Conservation (phyloP, 371 early-diverging fungal species). For the Lichtheimia hyalospora region DNA sequence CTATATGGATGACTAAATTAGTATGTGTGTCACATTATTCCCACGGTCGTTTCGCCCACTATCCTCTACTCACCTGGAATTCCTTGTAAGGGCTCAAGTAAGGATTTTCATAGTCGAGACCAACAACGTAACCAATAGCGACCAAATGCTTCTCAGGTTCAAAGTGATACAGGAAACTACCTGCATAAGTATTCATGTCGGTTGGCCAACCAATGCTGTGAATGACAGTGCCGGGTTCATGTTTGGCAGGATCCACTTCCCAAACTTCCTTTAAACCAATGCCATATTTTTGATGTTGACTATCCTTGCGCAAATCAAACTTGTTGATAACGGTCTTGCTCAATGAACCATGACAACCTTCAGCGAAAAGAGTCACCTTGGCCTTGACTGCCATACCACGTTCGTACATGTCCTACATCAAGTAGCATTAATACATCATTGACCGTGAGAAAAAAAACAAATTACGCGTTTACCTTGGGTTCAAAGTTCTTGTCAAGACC, state of each 20-base stretch:
- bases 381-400: conserved; percentile 96
- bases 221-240: conserved; percentile 81
- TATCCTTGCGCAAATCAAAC: conserved; percentile 85
- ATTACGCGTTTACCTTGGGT: conserved; percentile 64
- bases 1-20: conserved; percentile 33
- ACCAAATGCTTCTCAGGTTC: conserved; percentile 79
- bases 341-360: conserved; percentile 97
- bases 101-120: conserved; percentile 94
- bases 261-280: conserved; percentile 98
- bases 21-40: conserved; percentile 10
- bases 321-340: conserved; percentile 88
- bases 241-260: conserved; percentile 91
- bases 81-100: conserved; percentile 95
- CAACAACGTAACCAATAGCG: conserved; percentile 89
- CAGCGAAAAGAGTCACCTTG: conserved; percentile 94
- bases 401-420: conserved; percentile 77
- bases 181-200: conserved; percentile 89
- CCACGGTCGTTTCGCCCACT: conserved; percentile 11
- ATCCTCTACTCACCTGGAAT: conserved; percentile 64
- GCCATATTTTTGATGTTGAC: conserved; percentile 87
- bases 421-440: conserved; percentile 3
- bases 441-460: conserved; percentile 10
- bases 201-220: conserved; percentile 96
- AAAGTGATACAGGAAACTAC: conserved; percentile 95
- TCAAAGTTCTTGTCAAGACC: conserved; percentile 89